These are phyloP conservation scores for Aspergillus cavernicola DNA, from an alignment of 495 filamentous ascomycete species.

Conservation along the genomic window DNA sequence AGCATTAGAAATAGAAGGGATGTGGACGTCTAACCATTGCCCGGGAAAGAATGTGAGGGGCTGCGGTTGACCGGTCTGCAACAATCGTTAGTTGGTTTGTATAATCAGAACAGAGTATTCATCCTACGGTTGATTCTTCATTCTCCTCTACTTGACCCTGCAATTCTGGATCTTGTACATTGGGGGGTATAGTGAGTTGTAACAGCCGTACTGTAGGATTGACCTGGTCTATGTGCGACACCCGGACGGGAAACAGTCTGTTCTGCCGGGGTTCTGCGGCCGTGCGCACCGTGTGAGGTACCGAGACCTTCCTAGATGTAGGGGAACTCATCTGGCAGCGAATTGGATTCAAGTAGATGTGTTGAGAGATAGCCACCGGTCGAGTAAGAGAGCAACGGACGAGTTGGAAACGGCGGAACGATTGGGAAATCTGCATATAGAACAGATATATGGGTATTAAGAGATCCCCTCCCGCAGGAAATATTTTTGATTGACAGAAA, in stretches of 20 bases:
- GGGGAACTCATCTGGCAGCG: conserved; percentile 29
- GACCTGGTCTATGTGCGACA: conserved; percentile 46
- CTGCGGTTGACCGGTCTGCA: conserved; percentile 32
- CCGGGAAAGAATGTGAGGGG: conserved; percentile 65
- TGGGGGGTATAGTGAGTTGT: conserved; percentile 34
- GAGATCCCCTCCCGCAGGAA: background rate
- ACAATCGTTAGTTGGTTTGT: background rate
- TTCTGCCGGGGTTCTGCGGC: conserved; percentile 66
- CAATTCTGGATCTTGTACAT: conserved; percentile 17
- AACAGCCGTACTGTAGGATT: conserved; percentile 50
- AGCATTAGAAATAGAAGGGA: conserved; percentile 60
- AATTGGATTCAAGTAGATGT: background rate
- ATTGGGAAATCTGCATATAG: conserved; percentile 3
- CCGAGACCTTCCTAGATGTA: conserved; percentile 29
- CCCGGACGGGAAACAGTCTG: conserved; percentile 45
- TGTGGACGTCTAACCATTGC: conserved; percentile 87
- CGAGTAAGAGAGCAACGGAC: background rate
- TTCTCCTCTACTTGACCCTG: conserved; percentile 10
- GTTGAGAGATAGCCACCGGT: background rate
- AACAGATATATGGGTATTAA: background rate
- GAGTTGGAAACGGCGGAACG: background rate
- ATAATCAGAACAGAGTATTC: background rate
- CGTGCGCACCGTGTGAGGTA: conserved; percentile 62
- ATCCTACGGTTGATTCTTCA: background rate
- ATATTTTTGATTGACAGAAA: background rate